Conservation (phyloP, 1,284 basidiomycete genomes). For the Veloporphyrellus conicus region DNA sequence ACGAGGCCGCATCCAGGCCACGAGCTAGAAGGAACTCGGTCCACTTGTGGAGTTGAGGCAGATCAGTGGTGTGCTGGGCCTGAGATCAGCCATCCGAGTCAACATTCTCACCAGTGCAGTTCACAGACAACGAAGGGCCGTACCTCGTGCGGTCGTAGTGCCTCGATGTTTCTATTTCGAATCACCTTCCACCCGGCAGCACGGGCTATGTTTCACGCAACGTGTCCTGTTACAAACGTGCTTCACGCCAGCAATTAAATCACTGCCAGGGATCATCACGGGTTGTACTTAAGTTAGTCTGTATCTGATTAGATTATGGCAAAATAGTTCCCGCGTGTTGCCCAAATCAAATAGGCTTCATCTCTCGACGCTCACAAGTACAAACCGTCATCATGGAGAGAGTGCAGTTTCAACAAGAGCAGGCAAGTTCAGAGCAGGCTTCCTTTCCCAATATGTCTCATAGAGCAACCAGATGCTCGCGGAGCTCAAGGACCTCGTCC, state of each 20-base stretch:
- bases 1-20: neutral
- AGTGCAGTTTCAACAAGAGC: slow-evolving; percentile 92
- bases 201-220: neutral
- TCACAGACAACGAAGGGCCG: neutral
- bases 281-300: no score
- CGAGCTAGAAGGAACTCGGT: neutral
- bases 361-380: neutral
- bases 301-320: slow-evolving; percentile 18
- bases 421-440: slow-evolving; percentile 40
- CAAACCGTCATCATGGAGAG: slow-evolving; percentile 76
- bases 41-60: slow-evolving; percentile 3
- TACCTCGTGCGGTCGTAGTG: no score
- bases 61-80: slow-evolving; percentile 8
- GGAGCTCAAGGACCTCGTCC: slow-evolving; percentile 90
- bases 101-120: neutral
- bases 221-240: slow-evolving; percentile 5
- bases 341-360: neutral
- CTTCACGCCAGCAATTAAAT: neutral
- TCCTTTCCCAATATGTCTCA: slow-evolving; percentile 10
- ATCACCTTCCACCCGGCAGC: neutral
- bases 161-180: slow-evolving; percentile 1
- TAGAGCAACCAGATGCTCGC: slow-evolving; percentile 70
- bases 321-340: slow-evolving; percentile 1
- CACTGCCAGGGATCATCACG: no score
- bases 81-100: neutral